A percentile compares a stretch with the other conserved stretches of the same genome.
Conservation (phyloP, 176 grass and related monocot species). For the Themeda triandra region DNA sequence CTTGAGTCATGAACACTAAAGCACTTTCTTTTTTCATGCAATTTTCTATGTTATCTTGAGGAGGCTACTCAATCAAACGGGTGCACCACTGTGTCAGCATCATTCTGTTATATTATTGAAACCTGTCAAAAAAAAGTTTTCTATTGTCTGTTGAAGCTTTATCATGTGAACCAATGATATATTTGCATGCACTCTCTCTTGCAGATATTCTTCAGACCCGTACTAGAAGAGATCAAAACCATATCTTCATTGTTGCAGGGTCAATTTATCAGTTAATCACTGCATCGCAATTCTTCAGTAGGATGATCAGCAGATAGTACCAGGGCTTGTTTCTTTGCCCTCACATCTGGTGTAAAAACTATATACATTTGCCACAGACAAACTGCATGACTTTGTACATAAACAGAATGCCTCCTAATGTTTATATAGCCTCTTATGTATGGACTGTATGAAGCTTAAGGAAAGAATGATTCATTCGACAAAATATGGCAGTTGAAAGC, state of each 20-base stretch:
- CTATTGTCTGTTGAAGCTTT: background rate
- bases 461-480: background rate
- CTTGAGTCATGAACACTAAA: background rate
- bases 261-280: background rate
- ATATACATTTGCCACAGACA: background rate
- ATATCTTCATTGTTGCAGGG: slow-evolving; percentile 24
- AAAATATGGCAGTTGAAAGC: background rate
- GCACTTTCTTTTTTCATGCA: background rate
- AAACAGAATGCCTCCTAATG: slow-evolving; percentile 6
- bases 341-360: slow-evolving; percentile 25
- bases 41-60: slow-evolving; percentile 13
- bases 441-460: background rate
- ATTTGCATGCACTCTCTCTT: background rate
- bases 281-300: background rate
- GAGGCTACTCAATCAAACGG: background rate
- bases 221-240: slow-evolving; percentile 9
- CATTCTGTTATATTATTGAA: background rate
- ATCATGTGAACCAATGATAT: background rate
- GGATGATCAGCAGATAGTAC: background rate
- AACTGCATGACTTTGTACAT: slow-evolving; percentile 37
- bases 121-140: background rate
- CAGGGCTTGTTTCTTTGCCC: slow-evolving; percentile 16
- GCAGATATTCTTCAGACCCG: slow-evolving; percentile 37
- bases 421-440: background rate
- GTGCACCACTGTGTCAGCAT: background rate